Evolutionary conservation across 257 asterid species (phyloP), one percentile per base, ranked within the genome.

Genomic region (Solanum tarapatanum): DNA sequence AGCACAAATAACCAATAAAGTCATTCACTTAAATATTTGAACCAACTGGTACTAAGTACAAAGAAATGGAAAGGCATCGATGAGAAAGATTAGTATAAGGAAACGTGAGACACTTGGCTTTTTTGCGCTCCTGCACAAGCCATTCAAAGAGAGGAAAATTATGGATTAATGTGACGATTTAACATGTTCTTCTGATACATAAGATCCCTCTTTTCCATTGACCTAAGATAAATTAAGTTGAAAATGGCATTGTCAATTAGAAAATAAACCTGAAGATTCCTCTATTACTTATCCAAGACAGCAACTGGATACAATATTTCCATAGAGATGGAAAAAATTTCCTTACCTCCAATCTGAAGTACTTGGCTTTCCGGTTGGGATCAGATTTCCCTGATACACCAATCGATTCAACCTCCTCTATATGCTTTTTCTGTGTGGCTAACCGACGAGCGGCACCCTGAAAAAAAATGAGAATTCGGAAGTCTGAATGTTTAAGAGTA

Each of bases 401-500:
- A 89, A 95, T 95, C 51, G 99, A 97, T 89, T 97, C 99, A 88
- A 97, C 97, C 87, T 94, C 94, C 91, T 97, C 98, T 64, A 95
- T 79, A 86, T 90, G 88, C 93, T 94, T 93, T 36, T 92, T 94
- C 86, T 97, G 99, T 17, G 98, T 93, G 75, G 92, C 89, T 88
- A 96, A 89, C 76, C 98, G 98, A 33, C 98, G 95, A 90, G 98
- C 99, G 77, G 99, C 99, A 88, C 98, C 99, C 99, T 97, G 91
- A 58, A 11, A 8, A 48, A 28, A 84, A 39, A 83, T 19, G 60
- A 66, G 68, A 82, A 69, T 33, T 37, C 16, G 41, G 51, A 74
- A 48, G 19, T 48, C 24, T 86, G 32, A 74, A 75, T 73, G 43
- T 23, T 32, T 35, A 86, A 74, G 70, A 51, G 32, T 48, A 82